Percentiles rank a stretch among this genome's conserved stretches.
These are phyloP conservation scores for Ogataea glucozyma DNA, from an alignment of 805 yeast genomes.

Conservation along the genomic window DNA sequence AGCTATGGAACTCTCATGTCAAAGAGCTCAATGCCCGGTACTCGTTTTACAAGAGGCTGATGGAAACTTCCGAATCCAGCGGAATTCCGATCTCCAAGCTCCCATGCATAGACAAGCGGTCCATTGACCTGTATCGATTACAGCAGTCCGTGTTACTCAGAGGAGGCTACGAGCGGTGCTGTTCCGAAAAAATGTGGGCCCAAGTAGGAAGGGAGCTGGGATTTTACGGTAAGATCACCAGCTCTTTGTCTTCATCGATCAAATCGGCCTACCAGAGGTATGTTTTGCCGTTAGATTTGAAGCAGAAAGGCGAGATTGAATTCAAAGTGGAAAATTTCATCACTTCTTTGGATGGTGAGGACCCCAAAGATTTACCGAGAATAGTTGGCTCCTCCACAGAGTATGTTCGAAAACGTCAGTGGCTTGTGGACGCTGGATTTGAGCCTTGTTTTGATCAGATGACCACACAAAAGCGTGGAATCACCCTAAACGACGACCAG, in stretches of 20 bases:
- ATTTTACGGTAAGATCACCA: slow-evolving; percentile 68
- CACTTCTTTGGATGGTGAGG: too few species aligned
- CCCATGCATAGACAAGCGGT: slow-evolving; percentile 67
- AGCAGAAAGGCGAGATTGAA: slow-evolving; percentile 3
- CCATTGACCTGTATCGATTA: slow-evolving; percentile 62
- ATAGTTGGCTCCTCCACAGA: slow-evolving; percentile 48
- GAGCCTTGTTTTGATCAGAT: slow-evolving; percentile 48
- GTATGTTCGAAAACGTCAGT: slow-evolving; percentile 46
- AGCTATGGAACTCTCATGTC: slow-evolving; percentile 44
- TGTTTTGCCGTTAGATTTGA: slow-evolving; percentile 30
- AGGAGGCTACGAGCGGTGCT: slow-evolving; percentile 70
- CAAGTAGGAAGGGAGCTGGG: slow-evolving; percentile 82
- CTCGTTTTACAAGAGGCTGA: slow-evolving; percentile 48
- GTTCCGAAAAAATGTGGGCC: slow-evolving; percentile 72
- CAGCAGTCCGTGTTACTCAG: slow-evolving; percentile 57
- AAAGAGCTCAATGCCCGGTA: slow-evolving; percentile 46
- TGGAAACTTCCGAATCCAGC: slow-evolving; percentile 38
- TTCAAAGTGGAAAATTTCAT: slow-evolving; percentile 3
- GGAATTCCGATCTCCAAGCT: slow-evolving; percentile 40
- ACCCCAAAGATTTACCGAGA: slow-evolving; percentile 34
- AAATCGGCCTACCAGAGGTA: slow-evolving; percentile 57
- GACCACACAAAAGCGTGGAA: slow-evolving; percentile 44
- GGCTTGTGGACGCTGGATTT: slow-evolving; percentile 52
- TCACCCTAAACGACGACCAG: slow-evolving; percentile 35
- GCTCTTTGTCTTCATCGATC: slow-evolving; percentile 67